These are phyloP conservation scores for Xylariaceae sp. DNA, from an alignment of 2,329 filamentous ascomycete species.

Conservation along the genomic window DNA sequence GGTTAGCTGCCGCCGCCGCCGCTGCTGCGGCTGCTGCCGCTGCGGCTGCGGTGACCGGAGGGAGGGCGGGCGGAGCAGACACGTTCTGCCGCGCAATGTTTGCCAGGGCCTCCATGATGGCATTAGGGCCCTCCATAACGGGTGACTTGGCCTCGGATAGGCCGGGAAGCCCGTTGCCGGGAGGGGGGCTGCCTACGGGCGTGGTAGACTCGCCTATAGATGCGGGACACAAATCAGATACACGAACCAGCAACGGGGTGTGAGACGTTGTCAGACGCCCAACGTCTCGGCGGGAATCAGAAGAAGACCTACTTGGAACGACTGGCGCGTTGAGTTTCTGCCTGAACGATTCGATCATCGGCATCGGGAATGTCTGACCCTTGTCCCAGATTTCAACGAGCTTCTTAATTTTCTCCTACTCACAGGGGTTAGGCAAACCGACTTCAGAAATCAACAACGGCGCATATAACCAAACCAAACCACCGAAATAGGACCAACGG, in stretches of 20 bases:
- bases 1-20: slow-evolving; percentile 34
- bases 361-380: slow-evolving; percentile 77
- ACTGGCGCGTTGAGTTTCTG: slow-evolving; percentile 63
- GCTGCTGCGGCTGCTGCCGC: slow-evolving; percentile 32
- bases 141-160: slow-evolving; percentile 30
- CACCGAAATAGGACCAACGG: slow-evolving; percentile 1
- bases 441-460: slow-evolving; percentile 28
- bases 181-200: slow-evolving; percentile 58
- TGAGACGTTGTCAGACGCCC: slow-evolving; percentile 2
- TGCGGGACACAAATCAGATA: slow-evolving; percentile 38
- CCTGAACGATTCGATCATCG: slow-evolving; percentile 78
- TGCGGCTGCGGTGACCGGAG: slow-evolving; percentile 30
- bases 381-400: slow-evolving; percentile 98
- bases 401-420: slow-evolving; percentile 93
- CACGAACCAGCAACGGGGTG: slow-evolving; percentile 12
- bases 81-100: slow-evolving; percentile 74
- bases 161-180: slow-evolving; percentile 37
- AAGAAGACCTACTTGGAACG: slow-evolving; percentile 56
- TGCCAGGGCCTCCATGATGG: slow-evolving; percentile 72
- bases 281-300: slow-evolving; percentile 3
- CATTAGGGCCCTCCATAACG: slow-evolving; percentile 44
- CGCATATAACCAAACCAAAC: slow-evolving; percentile 17
- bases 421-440: slow-evolving; percentile 40
- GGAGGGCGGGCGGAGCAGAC: slow-evolving; percentile 37
- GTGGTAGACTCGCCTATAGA: slow-evolving; percentile 67